Evolutionary conservation across 768 basidiomycete genomes (phyloP).

Genomic region (Thelephora aurantiotincta): DNA sequence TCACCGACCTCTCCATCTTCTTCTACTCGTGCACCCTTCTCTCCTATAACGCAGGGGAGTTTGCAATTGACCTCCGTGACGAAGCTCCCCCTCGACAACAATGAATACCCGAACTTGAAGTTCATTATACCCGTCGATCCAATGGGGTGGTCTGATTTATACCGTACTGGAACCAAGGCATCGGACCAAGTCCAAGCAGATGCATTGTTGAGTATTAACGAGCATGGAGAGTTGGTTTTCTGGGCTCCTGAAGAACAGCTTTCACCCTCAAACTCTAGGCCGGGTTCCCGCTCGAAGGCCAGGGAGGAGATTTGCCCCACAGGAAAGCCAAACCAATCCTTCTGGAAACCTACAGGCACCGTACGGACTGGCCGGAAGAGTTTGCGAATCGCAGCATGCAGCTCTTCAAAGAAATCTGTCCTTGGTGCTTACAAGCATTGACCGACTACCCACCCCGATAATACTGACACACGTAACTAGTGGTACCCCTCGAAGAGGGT

Average conservation of each 20-base stretch:
- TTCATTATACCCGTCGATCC: conserved; percentile 69
- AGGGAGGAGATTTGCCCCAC: not conserved
- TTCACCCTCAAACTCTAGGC: not conserved
- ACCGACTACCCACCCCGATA: not conserved
- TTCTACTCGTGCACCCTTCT: conserved; percentile 22
- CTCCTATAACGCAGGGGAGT: not conserved
- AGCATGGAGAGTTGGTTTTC: conserved; percentile 69
- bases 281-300: not conserved
- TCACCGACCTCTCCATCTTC: not conserved
- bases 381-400: conserved; percentile 67
- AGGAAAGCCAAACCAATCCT: not conserved
- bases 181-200: conserved; percentile 6
- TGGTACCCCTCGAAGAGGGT: conserved; percentile 42
- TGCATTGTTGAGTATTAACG: conserved; percentile 62
- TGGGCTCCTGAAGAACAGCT: conserved; percentile 48
- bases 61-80: conserved; percentile 28
- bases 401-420: conserved; percentile 84
- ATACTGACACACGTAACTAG: conserved; percentile 22
- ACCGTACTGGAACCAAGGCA: not conserved
- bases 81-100: conserved; percentile 32
- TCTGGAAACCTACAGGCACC: conserved; percentile 57
- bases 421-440: conserved; percentile 37
- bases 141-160: conserved; percentile 57
- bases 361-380: conserved; percentile 58
- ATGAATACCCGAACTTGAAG: conserved; percentile 17